These are phyloP conservation scores for Pythium vanterpoolii DNA, from an alignment of 352 stramenopile species.

Conservation along the genomic window DNA sequence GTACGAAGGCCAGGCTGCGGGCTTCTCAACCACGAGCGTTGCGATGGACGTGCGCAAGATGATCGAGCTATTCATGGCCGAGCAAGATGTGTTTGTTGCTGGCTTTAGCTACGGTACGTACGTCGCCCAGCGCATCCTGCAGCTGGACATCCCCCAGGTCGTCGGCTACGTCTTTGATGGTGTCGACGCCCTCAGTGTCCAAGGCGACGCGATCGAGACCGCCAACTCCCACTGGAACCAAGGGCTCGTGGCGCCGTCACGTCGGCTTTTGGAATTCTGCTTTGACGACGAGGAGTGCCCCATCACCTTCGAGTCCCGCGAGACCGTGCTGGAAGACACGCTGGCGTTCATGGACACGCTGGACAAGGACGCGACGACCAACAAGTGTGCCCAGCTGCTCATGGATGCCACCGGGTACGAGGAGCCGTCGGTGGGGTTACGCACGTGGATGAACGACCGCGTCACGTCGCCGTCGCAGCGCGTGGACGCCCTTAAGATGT, in stretches of 20 bases:
- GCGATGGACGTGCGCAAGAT: constrained; percentile 23
- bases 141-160: constrained; percentile 22
- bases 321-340: constrained; percentile 14
- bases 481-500: not conserved
- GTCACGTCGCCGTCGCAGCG: not conserved
- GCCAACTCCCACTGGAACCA: constrained; percentile 21
- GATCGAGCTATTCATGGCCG: constrained; percentile 20
- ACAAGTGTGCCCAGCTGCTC: constrained; percentile 15
- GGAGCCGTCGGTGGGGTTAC: constrained; percentile 5
- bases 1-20: constrained; percentile 18
- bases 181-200: constrained; percentile 12
- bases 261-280: constrained; percentile 20
- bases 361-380: constrained; percentile 13
- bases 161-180: constrained; percentile 31
- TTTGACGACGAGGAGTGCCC: constrained; percentile 12
- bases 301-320: constrained; percentile 14
- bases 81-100: constrained; percentile 19
- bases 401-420: not conserved
- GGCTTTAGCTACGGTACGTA: constrained; percentile 35
- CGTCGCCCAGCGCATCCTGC: constrained; percentile 25
- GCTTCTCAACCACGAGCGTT: constrained; percentile 20
- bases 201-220: constrained; percentile 3
- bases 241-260: not conserved
- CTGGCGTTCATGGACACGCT: constrained; percentile 8
- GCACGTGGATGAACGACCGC: not conserved